Conservation (phyloP, 2,329 filamentous ascomycete species). For the Corinectria fuckeliana region DNA sequence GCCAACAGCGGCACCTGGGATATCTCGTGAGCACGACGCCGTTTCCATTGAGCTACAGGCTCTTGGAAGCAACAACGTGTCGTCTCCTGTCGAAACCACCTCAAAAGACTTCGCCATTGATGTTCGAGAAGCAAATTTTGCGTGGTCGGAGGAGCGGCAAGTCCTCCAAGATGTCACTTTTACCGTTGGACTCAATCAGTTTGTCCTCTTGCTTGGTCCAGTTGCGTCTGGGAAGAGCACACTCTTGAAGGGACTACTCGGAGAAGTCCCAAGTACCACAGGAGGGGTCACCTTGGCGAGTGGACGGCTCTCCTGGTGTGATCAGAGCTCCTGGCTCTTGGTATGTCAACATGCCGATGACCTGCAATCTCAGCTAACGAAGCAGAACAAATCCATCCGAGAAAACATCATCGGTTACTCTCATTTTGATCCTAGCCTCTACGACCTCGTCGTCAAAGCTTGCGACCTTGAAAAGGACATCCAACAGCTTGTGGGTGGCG, state of each 20-base stretch:
- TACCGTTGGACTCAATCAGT: constrained; percentile 35
- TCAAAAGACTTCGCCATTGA: not conserved
- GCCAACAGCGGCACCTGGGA: not conserved
- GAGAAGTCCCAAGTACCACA: constrained; percentile 35
- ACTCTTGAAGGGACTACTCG: constrained; percentile 48
- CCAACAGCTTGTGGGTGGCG: constrained; percentile 42
- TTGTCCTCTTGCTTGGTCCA: constrained; percentile 51
- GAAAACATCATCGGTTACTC: constrained; percentile 45
- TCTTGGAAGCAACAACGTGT: not conserved
- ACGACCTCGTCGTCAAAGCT: constrained; percentile 34
- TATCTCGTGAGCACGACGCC: not conserved
- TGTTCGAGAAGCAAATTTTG: constrained; percentile 40
- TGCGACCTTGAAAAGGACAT: constrained; percentile 46
- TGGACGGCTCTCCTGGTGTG: constrained; percentile 39
- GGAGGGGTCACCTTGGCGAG: constrained; percentile 29
- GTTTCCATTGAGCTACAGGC: constrained; percentile 6
- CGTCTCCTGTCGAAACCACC: no score
- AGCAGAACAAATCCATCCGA: constrained; percentile 42
- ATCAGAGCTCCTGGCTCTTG: constrained; percentile 45
- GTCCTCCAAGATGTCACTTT: constrained; percentile 44
- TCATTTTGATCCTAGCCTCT: constrained; percentile 34
- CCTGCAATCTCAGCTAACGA: not conserved
- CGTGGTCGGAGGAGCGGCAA: constrained; percentile 42
- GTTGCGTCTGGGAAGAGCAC: constrained; percentile 55
- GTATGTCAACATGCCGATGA: constrained; percentile 13